phyloP scores from a whole-genome alignment of 2,329 filamentous ascomycete species.

The Dendryphion nanum region DNA sequence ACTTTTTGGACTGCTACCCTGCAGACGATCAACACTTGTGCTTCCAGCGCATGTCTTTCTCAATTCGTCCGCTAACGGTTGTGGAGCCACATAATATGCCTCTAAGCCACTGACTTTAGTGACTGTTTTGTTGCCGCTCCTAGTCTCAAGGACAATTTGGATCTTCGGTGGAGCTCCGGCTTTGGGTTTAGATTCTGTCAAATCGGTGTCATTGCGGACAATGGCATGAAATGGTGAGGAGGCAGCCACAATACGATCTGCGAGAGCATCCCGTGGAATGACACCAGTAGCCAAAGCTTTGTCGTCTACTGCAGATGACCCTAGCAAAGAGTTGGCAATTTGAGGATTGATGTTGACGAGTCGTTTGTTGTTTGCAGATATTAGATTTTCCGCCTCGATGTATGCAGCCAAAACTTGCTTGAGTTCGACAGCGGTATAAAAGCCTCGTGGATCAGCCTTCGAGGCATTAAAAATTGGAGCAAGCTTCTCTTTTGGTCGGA shows the following conservation, averaged over 20 bases:
- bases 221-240: slow-evolving; percentile 59
- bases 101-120: slow-evolving; percentile 64
- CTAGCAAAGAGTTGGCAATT: slow-evolving; percentile 62
- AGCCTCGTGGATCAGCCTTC: slow-evolving; percentile 50
- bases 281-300: slow-evolving; percentile 57
- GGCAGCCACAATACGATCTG: slow-evolving; percentile 57
- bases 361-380: slow-evolving; percentile 59
- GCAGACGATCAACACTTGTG: slow-evolving; percentile 61
- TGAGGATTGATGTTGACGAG: slow-evolving; percentile 62
- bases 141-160: slow-evolving; percentile 59
- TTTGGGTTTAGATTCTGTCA: slow-evolving; percentile 54
- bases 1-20: slow-evolving; percentile 59
- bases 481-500: slow-evolving; percentile 58
- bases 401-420: slow-evolving; percentile 58
- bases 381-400: slow-evolving; percentile 56
- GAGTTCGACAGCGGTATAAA: slow-evolving; percentile 61
- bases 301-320: slow-evolving; percentile 52
- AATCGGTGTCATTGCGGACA: slow-evolving; percentile 46
- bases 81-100: slow-evolving; percentile 59
- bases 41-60: slow-evolving; percentile 68
- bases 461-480: slow-evolving; percentile 54
- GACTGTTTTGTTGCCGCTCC: slow-evolving; percentile 65
- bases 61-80: slow-evolving; percentile 62
- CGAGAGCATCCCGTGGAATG: slow-evolving; percentile 59
- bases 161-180: slow-evolving; percentile 61